These are phyloP conservation scores for Rhodocollybia butyracea DNA, from an alignment of 768 basidiomycete species.

Conservation along the genomic window DNA sequence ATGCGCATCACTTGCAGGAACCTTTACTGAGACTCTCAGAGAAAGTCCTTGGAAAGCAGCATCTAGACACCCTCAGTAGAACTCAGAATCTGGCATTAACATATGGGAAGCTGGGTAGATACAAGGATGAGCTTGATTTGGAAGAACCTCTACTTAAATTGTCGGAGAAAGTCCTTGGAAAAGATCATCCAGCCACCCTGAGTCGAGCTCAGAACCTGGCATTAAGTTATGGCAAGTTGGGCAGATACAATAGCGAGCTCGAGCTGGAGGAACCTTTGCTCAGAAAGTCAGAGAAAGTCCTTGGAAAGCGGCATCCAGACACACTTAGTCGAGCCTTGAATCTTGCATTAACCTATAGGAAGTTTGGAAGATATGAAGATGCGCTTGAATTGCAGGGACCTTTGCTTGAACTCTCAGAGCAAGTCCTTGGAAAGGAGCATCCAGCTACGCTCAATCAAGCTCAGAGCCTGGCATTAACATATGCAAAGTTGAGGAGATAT, in stretches of 20 bases:
- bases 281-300: not conserved
- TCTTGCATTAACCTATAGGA: not conserved
- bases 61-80: not conserved
- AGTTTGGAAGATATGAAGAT: not conserved
- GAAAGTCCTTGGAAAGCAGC: too few species aligned
- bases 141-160: not conserved
- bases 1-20: not conserved
- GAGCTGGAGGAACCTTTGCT: not conserved
- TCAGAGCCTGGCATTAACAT: too few species aligned
- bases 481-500: not conserved
- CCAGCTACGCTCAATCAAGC: not conserved
- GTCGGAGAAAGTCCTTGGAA: not conserved
- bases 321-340: not conserved
- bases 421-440: not conserved
- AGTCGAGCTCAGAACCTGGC: not conserved
- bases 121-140: not conserved
- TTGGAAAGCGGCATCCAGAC: not conserved
- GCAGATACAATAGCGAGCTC: not conserved
- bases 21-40: not conserved
- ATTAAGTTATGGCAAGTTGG: not conserved
- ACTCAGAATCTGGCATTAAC: not conserved
- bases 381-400: not conserved
- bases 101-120: not conserved
- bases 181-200: not conserved
- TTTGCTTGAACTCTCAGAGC: not conserved